Base-by-base conservation (phyloP, 2,329 filamentous ascomycete genomes). In the Westerdykella ornata region DNA sequence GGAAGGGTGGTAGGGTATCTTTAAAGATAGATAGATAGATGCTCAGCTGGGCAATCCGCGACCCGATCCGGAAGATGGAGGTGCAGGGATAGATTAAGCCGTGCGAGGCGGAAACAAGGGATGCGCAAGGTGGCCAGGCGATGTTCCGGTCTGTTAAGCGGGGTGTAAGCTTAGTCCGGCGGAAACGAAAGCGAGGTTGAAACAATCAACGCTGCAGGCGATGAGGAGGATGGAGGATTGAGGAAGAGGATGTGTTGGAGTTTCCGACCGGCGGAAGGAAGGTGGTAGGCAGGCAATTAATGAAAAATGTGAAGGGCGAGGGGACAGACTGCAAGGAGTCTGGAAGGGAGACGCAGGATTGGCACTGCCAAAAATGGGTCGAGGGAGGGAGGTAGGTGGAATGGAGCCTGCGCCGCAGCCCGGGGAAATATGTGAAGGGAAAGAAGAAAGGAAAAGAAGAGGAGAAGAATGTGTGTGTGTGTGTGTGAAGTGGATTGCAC, bases 91-190 rank as follows among this genome's bases (percentile, higher is more conserved):
- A 47, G 49, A 60, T 53, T 62, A 52, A 54, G 56, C 55, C 53
- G 48, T 57, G 48, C 49, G 42, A 61, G 55, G 57, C 53, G 56
- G 47, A 58, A 45, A 50, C 43, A 40, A 40, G 37, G 44, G 54
- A 47, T 44, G 38, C 41, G 47, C 44, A 45, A 46, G 42, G 51
- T 48, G 22, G 47, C 44, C 44, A 46, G 42, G 51, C 47, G 22
- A 38, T 38, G 28, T 22, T 39, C 37, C 41, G 48, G 58, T 57
- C 56, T 59, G 57, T 57, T 42, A 36, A 45, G 38, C 43, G 42
- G 50, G 51, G 49, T 53, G 60, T 63, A 62, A 65, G 60, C 60
- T 52, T 50, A 54, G 59, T 57, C 49, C 51, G 48, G 29, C 48
- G 49, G 20, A 48, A 50, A 26, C 22, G 39, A 51, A 42, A 44